These are phyloP conservation scores for Bauhinia variegata DNA, from an alignment of 306 rosid species.

Conservation along the genomic window DNA sequence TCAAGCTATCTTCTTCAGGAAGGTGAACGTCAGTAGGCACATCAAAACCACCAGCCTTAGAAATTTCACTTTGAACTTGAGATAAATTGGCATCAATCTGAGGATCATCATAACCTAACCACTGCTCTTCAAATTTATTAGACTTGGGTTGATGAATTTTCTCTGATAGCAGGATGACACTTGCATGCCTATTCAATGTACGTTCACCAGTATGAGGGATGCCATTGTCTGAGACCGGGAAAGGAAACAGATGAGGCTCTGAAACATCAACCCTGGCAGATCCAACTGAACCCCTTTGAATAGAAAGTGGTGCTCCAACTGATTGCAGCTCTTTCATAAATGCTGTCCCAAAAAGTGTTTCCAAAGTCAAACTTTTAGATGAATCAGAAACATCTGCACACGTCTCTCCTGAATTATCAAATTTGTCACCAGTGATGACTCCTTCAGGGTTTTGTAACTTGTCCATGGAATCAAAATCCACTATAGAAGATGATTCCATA, in stretches of 20 bases:
- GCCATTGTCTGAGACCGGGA: conserved; percentile 50
- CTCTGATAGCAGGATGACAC: conserved; percentile 44
- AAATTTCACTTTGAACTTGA: conserved; percentile 47
- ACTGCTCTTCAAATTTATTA: conserved; percentile 59
- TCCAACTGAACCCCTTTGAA: conserved; percentile 66
- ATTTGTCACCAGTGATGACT: conserved; percentile 38
- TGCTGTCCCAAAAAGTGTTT: conserved; percentile 92
- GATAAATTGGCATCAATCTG: conserved; percentile 60
- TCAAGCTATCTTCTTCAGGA: conserved; percentile 82
- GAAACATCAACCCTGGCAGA: conserved; percentile 59
- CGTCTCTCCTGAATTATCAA: conserved; percentile 54
- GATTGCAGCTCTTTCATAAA: conserved; percentile 97
- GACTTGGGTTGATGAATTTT: conserved; percentile 55
- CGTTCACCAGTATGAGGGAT: conserved; percentile 45
- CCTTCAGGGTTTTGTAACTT: conserved; percentile 47
- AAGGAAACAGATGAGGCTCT: conserved; percentile 59
- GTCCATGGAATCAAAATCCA: conserved; percentile 40
- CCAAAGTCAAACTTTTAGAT: conserved; percentile 70
- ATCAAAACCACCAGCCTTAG: conserved; percentile 59
- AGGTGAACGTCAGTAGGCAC: conserved; percentile 60
- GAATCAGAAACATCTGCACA: conserved; percentile 55
- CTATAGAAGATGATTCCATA: conserved; percentile 42
- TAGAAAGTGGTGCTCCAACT: conserved; percentile 96
- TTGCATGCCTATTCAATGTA: conserved; percentile 54
- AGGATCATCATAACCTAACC: conserved; percentile 58